Evolutionary conservation across 768 basidiomycete species (phyloP).

Genomic region (Mycena capillaripes): DNA sequence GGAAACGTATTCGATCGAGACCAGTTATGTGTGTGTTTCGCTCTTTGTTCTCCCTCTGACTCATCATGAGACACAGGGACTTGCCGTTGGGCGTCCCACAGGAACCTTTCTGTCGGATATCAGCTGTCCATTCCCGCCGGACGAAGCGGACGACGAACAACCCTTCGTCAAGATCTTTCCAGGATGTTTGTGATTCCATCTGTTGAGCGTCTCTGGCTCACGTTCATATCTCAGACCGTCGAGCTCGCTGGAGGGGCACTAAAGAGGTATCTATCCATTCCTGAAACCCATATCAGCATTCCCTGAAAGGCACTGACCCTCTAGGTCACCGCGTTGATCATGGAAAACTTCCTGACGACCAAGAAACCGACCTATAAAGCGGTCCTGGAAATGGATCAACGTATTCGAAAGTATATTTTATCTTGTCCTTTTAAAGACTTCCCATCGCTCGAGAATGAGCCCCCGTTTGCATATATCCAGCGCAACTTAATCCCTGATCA

Average conservation of each 20-base stretch:
- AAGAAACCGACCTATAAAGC: conserved; percentile 56
- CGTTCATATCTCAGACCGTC: conserved; percentile 15
- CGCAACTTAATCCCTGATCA: conserved; percentile 48
- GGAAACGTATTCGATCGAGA: conserved; percentile 58
- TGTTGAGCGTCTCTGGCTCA: background rate
- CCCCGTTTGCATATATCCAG: conserved; percentile 46
- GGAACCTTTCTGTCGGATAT: conserved; percentile 49
- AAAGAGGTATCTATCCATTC: background rate
- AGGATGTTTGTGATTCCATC: conserved; percentile 44
- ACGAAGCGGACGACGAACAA: conserved; percentile 46
- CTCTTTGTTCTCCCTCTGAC: no score
- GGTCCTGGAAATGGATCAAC: conserved; percentile 59
- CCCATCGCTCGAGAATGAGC: conserved; percentile 45
- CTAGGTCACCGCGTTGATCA: conserved; percentile 47
- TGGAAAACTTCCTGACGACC: conserved; percentile 53
- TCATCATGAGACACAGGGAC: conserved; percentile 37
- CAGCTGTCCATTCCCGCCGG: conserved; percentile 53
- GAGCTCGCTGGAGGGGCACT: conserved; percentile 12
- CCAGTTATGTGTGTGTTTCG: conserved; percentile 50
- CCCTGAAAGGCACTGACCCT: background rate
- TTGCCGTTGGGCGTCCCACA: conserved; percentile 53
- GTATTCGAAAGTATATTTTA: conserved; percentile 42
- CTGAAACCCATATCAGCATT: background rate
- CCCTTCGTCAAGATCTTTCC: conserved; percentile 46
- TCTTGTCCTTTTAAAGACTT: conserved; percentile 10